These are phyloP conservation scores for Coemansia sp. DNA, from an alignment of 192 early-diverging fungal species.

Conservation along the genomic window DNA sequence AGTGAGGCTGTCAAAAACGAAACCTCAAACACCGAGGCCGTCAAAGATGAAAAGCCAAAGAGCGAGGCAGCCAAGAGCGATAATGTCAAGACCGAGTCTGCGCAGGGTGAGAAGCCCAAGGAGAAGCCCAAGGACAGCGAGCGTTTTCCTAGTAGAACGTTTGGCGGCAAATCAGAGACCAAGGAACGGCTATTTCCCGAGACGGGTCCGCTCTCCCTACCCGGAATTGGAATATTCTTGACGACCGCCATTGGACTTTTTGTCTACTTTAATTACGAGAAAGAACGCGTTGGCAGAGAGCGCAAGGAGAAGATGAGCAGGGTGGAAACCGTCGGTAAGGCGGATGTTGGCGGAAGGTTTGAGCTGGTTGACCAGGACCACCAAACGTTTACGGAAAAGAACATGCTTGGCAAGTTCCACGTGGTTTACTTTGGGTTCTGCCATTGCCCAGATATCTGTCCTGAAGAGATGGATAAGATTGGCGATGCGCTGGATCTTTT, in stretches of 20 bases:
- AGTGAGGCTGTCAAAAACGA: conserved; percentile 8
- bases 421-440: conserved; percentile 99
- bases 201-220: conserved; percentile 45
- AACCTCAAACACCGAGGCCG: neutral
- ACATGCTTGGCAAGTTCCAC: conserved; percentile 81
- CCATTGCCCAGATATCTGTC: conserved; percentile 98
- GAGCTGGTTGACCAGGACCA: conserved; percentile 81
- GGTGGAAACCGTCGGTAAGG: conserved; percentile 73
- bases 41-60: conserved; percentile 11
- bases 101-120: conserved; percentile 7
- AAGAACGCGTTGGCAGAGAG: conserved; percentile 57
- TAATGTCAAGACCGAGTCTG: neutral
- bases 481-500: conserved; percentile 74
- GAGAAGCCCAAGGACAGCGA: conserved; percentile 4
- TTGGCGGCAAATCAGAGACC: neutral
- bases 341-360: conserved; percentile 89
- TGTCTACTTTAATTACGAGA: conserved; percentile 65
- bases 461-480: conserved; percentile 98
- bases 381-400: conserved; percentile 66
- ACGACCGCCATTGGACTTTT: conserved; percentile 59
- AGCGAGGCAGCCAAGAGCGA: conserved; percentile 3
- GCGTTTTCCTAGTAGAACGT: conserved; percentile 7
- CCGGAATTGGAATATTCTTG: conserved; percentile 56
- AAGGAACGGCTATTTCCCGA: conserved; percentile 31
- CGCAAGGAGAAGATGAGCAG: conserved; percentile 12